Evolutionary conservation across 2,329 filamentous ascomycete genomes (phyloP), one percentile per base, ranked within the genome.

Genomic region (Orbilia oligospora): DNA sequence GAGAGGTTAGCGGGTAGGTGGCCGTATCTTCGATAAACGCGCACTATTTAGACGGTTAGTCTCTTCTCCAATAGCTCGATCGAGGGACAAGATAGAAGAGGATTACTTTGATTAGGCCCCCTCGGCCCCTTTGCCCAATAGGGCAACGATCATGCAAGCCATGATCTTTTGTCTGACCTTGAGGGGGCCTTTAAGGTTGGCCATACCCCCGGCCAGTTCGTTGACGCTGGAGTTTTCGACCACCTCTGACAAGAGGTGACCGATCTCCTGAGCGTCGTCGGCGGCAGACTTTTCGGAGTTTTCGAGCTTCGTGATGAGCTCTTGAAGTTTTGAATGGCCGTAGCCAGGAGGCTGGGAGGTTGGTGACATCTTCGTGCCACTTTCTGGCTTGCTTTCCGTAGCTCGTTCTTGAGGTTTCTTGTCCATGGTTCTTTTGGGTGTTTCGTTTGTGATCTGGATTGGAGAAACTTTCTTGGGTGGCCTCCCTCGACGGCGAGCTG

Each of bases 401-500:
- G n/a, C 6, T 18, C 20, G 2, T 18, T 46, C n/a, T 5, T 46
- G 44, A 4, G 12, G 12, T 3, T 20, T 20, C 1, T 20, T 1
- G 18, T 20, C n/a, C 4, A 18, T 20, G n/a, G 44, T 6, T 46
- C 20, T 3, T 46, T 20, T 1, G 41, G 3, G 27, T 3, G 5
- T 10, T 18, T 46, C 2, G 4, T 18, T 46, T 16, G n/a, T 20
- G 5, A 5, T 5, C 8, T 1, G 44, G n/a, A 16, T 20, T 8
- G 44, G 44, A 9, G 16, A 18, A 3, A 18, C 12, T 22, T 36
- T 66, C 30, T 66, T 66, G 1, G 63, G 63, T 6, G 63, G 63
- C 16, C 63, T 66, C 5, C 63, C 63, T 38, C 63, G 38, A 20
- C 61, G 22, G 3, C 30, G 38, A 8, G 63, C 46, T 24, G 46